Base-by-base conservation (phyloP, 257 asterid species). In the Anisodus tanguticus region DNA sequence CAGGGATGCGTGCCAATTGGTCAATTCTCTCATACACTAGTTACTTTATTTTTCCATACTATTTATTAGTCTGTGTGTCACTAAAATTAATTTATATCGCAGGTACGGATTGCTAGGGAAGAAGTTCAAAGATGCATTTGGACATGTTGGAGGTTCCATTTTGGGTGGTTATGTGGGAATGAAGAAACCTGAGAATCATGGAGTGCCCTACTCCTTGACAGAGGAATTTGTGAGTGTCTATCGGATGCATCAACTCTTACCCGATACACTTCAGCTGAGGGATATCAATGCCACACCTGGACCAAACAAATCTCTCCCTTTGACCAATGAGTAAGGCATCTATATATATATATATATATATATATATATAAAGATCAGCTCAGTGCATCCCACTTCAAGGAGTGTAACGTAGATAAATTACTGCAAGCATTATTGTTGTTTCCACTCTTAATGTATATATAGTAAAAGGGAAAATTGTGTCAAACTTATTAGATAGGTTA, bases 101-200 rank as follows among this genome's bases (percentile, higher is more conserved):
- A 92, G 95, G 94, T 93, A 93, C 26, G 95, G 95, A 74, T 15
- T 91, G 85, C 19, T 93, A 85, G 97, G 95, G 22, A 93, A 93
- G 87, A 85, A 60, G 45, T 78, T 93, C 2, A 93, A 91, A 83
- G 97, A 93, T 66, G 87, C 63, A 39, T 90, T 91, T 58, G 97
- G 97, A 31, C 93, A 88, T 17, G 9, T 82, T 4, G 94, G 94
- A 31, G 90, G 83, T 59, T 55, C 60, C 22, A 2, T 64, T 17
- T 47, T 93, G 17, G 84, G 97, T 15, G 97, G 97, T 8, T 57
- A 89, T 0, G 92, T 92, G 13, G 97, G 97, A 6, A 58, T 81
- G 12, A 91, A 82, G 81, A 90, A 89, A 53, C 86, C 92, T 0
- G 83, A 78, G 7, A 89, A 91, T 70, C 91, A 91, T 55, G 95